phyloP scores from a whole-genome alignment of 2,329 filamentous ascomycete genomes.

The Dothistroma septosporum region DNA sequence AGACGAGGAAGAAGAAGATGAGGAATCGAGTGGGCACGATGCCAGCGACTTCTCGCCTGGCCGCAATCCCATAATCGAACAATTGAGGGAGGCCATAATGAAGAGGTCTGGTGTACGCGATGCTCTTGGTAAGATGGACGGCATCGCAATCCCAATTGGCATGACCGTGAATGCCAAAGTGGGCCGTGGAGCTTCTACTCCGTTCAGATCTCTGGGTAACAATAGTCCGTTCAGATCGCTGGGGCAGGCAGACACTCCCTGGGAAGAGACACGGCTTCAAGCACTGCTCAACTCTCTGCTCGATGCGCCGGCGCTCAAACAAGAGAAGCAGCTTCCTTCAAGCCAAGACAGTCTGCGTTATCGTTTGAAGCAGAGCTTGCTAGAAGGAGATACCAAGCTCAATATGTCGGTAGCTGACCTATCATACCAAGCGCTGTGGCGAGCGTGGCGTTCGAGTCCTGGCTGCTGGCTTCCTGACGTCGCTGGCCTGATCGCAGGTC shows the following conservation, averaged over 20 bases:
- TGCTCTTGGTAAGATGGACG: constrained; percentile 23
- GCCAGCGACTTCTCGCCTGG: constrained; percentile 2
- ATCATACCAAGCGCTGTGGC: constrained; percentile 17
- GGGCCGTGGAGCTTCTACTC: not conserved
- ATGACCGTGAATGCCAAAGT: constrained; percentile 4
- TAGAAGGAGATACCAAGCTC: not conserved
- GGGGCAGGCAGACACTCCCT: constrained; percentile 15
- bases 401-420: not conserved
- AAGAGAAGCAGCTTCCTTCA: not conserved
- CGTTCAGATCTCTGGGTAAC: constrained; percentile 2
- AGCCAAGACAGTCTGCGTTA: not conserved
- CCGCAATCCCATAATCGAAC: constrained; percentile 18
- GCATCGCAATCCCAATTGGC: constrained; percentile 21
- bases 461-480: constrained; percentile 21
- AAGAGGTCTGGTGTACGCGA: constrained; percentile 20
- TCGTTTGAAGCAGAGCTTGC: not conserved
- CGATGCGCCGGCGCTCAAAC: constrained; percentile 28
- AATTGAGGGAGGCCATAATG: constrained; percentile 26
- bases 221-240: constrained; percentile 5
- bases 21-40: constrained; percentile 18
- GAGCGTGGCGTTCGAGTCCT: constrained; percentile 20
- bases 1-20: constrained; percentile 36
- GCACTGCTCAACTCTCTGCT: constrained; percentile 31
- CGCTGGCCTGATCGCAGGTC: constrained; percentile 17
- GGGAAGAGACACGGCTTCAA: constrained; percentile 30